These are phyloP conservation scores for Coffea eugenioides DNA, from an alignment of 257 asterid genomes.

Conservation along the genomic window DNA sequence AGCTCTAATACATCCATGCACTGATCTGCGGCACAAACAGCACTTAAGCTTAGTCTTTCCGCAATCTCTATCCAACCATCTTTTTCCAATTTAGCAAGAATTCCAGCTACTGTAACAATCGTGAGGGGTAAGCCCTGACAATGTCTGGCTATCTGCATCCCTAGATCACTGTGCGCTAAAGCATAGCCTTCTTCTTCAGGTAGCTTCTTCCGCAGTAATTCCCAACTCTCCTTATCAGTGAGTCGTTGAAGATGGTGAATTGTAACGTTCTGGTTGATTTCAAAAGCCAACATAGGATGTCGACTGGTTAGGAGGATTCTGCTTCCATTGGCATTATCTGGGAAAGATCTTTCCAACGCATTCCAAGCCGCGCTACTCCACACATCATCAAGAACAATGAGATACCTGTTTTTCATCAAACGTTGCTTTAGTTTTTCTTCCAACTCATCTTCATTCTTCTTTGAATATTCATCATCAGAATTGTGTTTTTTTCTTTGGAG, in stretches of 20 bases:
- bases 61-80: neutral
- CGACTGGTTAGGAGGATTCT: constrained; percentile 13
- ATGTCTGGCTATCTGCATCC: neutral
- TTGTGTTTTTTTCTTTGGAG: too few species aligned
- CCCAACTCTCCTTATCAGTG: constrained; percentile 7
- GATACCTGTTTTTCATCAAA: neutral
- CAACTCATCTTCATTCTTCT: neutral
- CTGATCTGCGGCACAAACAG: neutral
- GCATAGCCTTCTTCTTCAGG: too few species aligned
- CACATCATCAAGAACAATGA: constrained; percentile 14
- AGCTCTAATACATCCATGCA: neutral
- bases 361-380: constrained; percentile 6
- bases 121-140: neutral
- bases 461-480: neutral
- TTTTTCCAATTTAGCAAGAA: too few species aligned
- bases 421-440: neutral
- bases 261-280: neutral
- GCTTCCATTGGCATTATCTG: neutral
- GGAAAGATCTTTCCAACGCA: neutral
- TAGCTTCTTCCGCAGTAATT: constrained; percentile 1
- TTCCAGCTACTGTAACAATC: neutral
- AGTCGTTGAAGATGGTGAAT: neutral
- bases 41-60: neutral
- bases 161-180: neutral
- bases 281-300: neutral